Percentiles rank a stretch among this genome's conserved stretches.
These are phyloP conservation scores for Acer yangbiense DNA, from an alignment of 345 rosid species.

Conservation along the genomic window DNA sequence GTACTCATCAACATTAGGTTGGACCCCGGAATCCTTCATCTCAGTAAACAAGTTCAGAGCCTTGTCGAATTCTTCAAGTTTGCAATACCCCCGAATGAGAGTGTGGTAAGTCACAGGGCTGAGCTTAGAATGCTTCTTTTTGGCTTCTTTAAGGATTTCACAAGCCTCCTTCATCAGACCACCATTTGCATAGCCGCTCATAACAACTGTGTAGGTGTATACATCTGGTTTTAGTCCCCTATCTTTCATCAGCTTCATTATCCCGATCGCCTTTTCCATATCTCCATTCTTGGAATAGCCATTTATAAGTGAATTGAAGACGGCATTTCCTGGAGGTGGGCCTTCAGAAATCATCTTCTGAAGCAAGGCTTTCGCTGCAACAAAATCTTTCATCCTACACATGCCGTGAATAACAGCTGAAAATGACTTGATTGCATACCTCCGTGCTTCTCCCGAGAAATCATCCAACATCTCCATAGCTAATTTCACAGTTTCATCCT, in stretches of 20 bases:
- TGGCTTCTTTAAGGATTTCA: conserved; percentile 60
- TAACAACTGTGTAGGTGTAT: conserved; percentile 72
- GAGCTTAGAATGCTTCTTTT: conserved; percentile 68
- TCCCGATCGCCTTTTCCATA: conserved; percentile 55
- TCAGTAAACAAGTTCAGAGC: conserved; percentile 69
- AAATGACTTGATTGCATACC: conserved; percentile 70
- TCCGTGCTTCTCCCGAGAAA: conserved; percentile 45
- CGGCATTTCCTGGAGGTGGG: conserved; percentile 82
- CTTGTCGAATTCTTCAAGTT: conserved; percentile 68
- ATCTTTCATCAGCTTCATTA: conserved; percentile 63
- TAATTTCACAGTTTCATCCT: conserved; percentile 62
- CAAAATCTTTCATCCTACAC: conserved; percentile 62
- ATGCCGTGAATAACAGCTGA: conserved; percentile 65
- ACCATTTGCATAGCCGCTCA: conserved; percentile 73
- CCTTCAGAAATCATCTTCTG: conserved; percentile 69
- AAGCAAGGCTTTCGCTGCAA: conserved; percentile 59
- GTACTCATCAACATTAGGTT: conserved; percentile 71
- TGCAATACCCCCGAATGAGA: conserved; percentile 80
- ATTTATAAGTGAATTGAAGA: conserved; percentile 60
- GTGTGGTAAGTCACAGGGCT: conserved; percentile 72
- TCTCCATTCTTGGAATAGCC: conserved; percentile 64
- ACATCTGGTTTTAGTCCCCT: conserved; percentile 86
- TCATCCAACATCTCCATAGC: conserved; percentile 60
- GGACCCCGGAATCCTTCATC: conserved; percentile 67
- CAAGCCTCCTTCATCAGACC: conserved; percentile 77